Evolutionary conservation across 805 yeast genomes (phyloP).

Genomic region (Candida suzukii): DNA sequence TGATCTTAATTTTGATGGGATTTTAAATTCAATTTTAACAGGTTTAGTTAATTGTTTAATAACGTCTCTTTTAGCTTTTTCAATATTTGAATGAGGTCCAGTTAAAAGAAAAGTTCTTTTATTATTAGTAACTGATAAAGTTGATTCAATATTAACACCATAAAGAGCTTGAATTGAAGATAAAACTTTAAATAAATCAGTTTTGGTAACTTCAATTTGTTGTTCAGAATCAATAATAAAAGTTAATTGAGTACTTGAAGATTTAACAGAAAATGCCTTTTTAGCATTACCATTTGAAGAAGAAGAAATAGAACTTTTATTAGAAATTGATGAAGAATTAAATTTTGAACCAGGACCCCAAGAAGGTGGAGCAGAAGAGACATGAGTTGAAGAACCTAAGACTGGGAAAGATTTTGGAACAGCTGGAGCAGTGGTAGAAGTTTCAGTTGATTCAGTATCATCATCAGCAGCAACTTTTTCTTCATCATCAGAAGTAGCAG

Average conservation of each 20-base stretch:
- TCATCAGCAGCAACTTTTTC: constrained; percentile 2
- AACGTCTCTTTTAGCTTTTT: constrained; percentile 66
- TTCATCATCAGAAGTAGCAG: neutral
- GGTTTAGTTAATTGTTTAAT: constrained; percentile 75
- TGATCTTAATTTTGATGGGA: constrained; percentile 75
- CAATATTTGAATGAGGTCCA: constrained; percentile 64
- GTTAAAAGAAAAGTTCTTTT: constrained; percentile 78
- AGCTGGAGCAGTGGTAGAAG: constrained; percentile 33
- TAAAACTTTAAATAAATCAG: constrained; percentile 64
- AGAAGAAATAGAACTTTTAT: too few species aligned
- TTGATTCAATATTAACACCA: constrained; percentile 71
- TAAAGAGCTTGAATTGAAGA: constrained; percentile 52
- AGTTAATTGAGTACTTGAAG: constrained; percentile 67
- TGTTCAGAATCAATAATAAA: constrained; percentile 67
- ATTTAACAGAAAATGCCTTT: constrained; percentile 27
- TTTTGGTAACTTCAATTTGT: constrained; percentile 54
- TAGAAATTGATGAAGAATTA: too few species aligned
- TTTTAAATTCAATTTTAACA: constrained; percentile 46
- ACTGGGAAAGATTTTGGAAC: constrained; percentile 58
- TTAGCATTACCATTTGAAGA: constrained; percentile 16
- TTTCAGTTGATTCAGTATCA: too few species aligned
- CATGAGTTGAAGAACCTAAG: constrained; percentile 42
- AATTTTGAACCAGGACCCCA: constrained; percentile 35
- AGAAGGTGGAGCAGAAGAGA: constrained; percentile 25
- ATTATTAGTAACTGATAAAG: constrained; percentile 66